phyloP scores from a whole-genome alignment of 768 basidiomycete genomes.

The Rhizopogon vinicolor region DNA sequence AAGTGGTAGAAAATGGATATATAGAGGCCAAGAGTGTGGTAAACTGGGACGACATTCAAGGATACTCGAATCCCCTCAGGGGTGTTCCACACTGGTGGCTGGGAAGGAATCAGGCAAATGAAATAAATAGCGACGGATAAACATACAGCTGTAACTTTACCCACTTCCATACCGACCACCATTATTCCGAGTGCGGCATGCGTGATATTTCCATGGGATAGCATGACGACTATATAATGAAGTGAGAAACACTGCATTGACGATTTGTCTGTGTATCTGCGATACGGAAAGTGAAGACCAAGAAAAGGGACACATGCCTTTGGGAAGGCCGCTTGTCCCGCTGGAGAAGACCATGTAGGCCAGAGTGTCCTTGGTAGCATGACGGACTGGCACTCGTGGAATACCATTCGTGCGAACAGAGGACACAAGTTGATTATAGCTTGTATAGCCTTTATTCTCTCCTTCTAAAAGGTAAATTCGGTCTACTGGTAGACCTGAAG shows the following conservation, averaged over 20 bases:
- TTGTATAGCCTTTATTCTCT: conserved; percentile 28
- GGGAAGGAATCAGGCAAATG: background rate
- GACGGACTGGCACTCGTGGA: conserved; percentile 32
- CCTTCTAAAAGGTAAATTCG: conserved; percentile 43
- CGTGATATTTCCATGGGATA: conserved; percentile 53
- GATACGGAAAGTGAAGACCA: background rate
- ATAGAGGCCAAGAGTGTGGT: conserved; percentile 58
- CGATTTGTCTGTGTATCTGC: background rate
- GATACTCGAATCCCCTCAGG: conserved; percentile 37
- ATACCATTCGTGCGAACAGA: conserved; percentile 29
- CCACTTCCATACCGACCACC: conserved; percentile 20
- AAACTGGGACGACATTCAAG: conserved; percentile 54
- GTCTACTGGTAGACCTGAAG: conserved; percentile 29
- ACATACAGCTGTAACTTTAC: conserved; percentile 34
- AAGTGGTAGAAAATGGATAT: conserved; percentile 40
- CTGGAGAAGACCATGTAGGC: conserved; percentile 68
- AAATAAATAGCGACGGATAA: background rate
- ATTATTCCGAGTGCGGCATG: conserved; percentile 32
- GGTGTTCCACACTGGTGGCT: conserved; percentile 32
- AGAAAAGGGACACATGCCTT: conserved; percentile 35
- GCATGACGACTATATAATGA: conserved; percentile 49
- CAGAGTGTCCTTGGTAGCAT: conserved; percentile 44
- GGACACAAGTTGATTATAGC: conserved; percentile 37
- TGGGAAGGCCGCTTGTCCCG: conserved; percentile 64
- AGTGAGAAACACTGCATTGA: background rate